Evolutionary conservation across 1,139 yeast species (phyloP).

Genomic region (Pichia cactophila): DNA sequence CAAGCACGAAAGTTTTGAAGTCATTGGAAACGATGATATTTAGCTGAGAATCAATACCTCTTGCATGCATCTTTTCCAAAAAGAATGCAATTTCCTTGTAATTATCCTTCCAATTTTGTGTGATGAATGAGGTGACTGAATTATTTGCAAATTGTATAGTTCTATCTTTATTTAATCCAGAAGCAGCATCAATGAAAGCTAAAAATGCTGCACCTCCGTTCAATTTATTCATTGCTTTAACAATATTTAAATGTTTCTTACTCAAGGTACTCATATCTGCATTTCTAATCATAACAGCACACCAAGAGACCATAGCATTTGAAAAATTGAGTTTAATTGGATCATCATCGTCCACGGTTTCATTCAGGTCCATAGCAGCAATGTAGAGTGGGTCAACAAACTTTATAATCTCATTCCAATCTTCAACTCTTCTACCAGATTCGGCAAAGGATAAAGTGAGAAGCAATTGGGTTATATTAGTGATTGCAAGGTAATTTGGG

Average conservation of each 20-base stretch:
- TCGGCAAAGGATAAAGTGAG: conserved; percentile 53
- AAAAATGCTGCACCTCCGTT: conserved; percentile 36
- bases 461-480: conserved; percentile 26
- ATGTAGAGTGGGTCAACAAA: conserved; percentile 15
- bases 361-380: conserved; percentile 5
- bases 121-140: conserved; percentile 44
- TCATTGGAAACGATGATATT: conserved; percentile 25
- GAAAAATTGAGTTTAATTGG: conserved; percentile 25
- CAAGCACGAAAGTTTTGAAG: conserved; percentile 21
- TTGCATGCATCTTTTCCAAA: conserved; percentile 31
- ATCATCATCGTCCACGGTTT: conserved; percentile 10
- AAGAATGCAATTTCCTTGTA: conserved; percentile 40
- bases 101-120: conserved; percentile 30
- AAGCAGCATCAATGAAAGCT: conserved; percentile 42
- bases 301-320: conserved; percentile 34
- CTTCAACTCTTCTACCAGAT: conserved; percentile 53
- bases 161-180: conserved; percentile 39
- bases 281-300: conserved; percentile 50
- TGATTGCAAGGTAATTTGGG: conserved; percentile 9
- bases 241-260: conserved; percentile 34
- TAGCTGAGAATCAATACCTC: conserved; percentile 17
- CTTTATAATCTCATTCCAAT: conserved; percentile 33
- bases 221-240: conserved; percentile 21
- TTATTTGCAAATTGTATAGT: conserved; percentile 39
- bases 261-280: conserved; percentile 45